phyloP scores from a whole-genome alignment of 2,329 filamentous ascomycete species.

The Aspergillus neotritici region DNA sequence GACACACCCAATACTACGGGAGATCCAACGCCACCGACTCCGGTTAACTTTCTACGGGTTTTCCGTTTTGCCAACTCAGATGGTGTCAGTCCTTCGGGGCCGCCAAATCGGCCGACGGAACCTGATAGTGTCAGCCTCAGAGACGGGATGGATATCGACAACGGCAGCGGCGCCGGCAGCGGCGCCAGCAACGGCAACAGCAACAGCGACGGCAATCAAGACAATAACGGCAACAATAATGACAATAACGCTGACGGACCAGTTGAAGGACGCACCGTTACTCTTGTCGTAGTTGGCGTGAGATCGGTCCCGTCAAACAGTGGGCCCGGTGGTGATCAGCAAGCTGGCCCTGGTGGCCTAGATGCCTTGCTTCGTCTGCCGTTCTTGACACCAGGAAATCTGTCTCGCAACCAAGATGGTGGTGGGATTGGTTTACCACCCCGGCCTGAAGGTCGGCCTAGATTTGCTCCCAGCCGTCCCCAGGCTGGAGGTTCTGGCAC shows the following conservation, averaged over 20 bases:
- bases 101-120: conserved; percentile 19
- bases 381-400: conserved; percentile 40
- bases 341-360: conserved; percentile 38
- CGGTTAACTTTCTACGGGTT: conserved; percentile 63
- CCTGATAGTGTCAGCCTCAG: conserved; percentile 20
- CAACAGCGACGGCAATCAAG: no score
- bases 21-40: conserved; percentile 44
- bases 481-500: conserved; percentile 50
- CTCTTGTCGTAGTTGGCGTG: conserved; percentile 65
- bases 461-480: conserved; percentile 49
- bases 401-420: conserved; percentile 38
- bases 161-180: conserved; percentile 11
- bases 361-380: conserved; percentile 44
- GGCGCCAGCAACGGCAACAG: no score
- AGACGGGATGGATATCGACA: conserved; percentile 38
- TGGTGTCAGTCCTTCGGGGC: conserved; percentile 20
- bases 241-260: conserved; percentile 38
- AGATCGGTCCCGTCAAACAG: conserved; percentile 56
- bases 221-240: conserved; percentile 32
- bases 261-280: conserved; percentile 55
- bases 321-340: conserved; percentile 41
- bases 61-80: conserved; percentile 59
- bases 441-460: conserved; percentile 50
- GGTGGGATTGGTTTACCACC: conserved; percentile 47
- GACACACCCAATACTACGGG: conserved; percentile 30